A percentile compares a stretch with the other conserved stretches of the same genome.
Conservation (phyloP, 208 protist genomes). For the Trypanosoma brucei region DNA sequence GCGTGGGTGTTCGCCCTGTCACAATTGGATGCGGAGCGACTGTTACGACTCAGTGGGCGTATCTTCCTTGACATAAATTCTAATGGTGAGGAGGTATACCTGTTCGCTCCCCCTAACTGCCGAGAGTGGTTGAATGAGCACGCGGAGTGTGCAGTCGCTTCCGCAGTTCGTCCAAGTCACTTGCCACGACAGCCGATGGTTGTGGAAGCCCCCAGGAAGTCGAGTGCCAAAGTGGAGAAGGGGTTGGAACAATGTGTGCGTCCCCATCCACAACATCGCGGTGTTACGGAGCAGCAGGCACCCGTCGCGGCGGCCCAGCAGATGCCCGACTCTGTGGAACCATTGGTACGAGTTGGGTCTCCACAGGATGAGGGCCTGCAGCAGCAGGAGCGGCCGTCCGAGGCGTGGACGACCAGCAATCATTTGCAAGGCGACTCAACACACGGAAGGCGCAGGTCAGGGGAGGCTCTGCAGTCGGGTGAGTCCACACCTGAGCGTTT, state of each 20-base stretch:
- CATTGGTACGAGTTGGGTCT: too few relatives aligned
- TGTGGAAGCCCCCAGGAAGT: constrained; percentile 4
- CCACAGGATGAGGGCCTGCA: too few relatives aligned
- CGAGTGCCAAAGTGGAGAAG: not conserved
- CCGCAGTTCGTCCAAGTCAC: not conserved
- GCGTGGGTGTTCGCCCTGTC: constrained; percentile 21
- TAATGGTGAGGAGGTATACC: constrained; percentile 11
- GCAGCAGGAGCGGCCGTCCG: too few relatives aligned
- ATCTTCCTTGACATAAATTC: constrained; percentile 20
- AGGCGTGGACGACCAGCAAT: too few relatives aligned
- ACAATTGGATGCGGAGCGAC: constrained; percentile 6
- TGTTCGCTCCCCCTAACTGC: constrained; percentile 13
- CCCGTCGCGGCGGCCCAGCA: too few relatives aligned
- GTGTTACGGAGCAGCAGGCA: too few relatives aligned
- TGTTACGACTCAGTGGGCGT: constrained; percentile 14
- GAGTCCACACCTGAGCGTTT: too few relatives aligned
- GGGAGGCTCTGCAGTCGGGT: too few relatives aligned
- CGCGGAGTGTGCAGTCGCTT: not conserved
- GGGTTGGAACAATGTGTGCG: not conserved
- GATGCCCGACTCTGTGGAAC: too few relatives aligned
- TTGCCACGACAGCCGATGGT: constrained; percentile 22
- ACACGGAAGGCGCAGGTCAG: too few relatives aligned
- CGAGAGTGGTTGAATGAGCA: constrained; percentile 14
- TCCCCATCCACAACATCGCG: not conserved
- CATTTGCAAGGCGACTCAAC: too few relatives aligned